Percentiles rank a stretch among this genome's conserved stretches.
These are phyloP conservation scores for Talaromyces marneffei DNA, from an alignment of 2,329 filamentous ascomycete species.

Conservation along the genomic window DNA sequence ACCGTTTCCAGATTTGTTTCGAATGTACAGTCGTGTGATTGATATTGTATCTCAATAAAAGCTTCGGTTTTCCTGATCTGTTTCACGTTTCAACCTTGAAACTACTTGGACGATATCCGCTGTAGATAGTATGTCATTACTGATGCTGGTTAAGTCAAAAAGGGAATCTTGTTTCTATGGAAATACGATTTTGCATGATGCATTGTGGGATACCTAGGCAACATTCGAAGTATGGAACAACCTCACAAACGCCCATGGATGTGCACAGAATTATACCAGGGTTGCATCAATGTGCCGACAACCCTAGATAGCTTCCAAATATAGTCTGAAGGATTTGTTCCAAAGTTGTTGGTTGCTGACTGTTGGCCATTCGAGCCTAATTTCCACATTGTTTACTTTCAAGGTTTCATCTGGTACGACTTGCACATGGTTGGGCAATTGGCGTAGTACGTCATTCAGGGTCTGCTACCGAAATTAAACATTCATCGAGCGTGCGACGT, in stretches of 20 bases:
- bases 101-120: too few relatives aligned
- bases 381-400: neutral
- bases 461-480: too few relatives aligned
- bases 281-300: neutral
- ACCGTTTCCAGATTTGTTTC: neutral
- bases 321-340: neutral
- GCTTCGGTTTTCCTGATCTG: neutral
- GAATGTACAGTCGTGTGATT: neutral
- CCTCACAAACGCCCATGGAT: neutral
- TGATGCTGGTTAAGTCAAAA: neutral
- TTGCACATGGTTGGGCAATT: neutral
- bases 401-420: neutral
- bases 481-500: too few relatives aligned
- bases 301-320: neutral
- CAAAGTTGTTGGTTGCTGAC: neutral
- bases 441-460: neutral
- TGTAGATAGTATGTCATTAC: neutral
- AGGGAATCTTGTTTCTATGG: neutral
- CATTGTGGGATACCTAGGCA: neutral
- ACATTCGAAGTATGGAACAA: neutral
- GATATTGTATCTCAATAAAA: neutral
- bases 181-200: neutral
- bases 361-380: neutral
- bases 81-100: neutral
- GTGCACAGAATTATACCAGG: neutral